Percentiles rank a stretch among this genome's conserved stretches.
phyloP scores from a whole-genome alignment of 1,284 basidiomycete species.

The Fomitopsis pinicola region DNA sequence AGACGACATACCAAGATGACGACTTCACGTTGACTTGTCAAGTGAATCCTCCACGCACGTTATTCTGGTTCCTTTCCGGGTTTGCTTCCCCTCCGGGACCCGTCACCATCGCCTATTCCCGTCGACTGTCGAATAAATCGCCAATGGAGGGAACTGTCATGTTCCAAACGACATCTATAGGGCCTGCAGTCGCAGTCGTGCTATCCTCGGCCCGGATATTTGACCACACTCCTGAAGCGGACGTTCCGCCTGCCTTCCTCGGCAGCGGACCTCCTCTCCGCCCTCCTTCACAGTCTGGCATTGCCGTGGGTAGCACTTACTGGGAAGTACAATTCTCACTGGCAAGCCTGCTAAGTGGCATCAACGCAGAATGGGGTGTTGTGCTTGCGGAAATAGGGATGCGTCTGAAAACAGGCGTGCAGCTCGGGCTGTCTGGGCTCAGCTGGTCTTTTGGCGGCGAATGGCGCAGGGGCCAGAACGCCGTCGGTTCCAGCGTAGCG shows the following conservation, averaged over 20 bases:
- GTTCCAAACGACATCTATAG: slow-evolving; percentile 15
- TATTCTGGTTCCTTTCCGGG: background rate
- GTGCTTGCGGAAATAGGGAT: slow-evolving; percentile 26
- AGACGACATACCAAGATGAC: slow-evolving; percentile 22
- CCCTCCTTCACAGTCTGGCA: slow-evolving; percentile 26
- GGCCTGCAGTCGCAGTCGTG: slow-evolving; percentile 17
- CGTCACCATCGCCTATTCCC: slow-evolving; percentile 25
- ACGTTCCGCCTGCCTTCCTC: slow-evolving; percentile 7
- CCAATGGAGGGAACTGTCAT: slow-evolving; percentile 24
- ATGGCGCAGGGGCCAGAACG: slow-evolving; percentile 24
- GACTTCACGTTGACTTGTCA: slow-evolving; percentile 23
- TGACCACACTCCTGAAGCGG: slow-evolving; percentile 16
- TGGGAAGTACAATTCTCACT: slow-evolving; percentile 27
- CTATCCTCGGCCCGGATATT: slow-evolving; percentile 22
- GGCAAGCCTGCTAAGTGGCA: slow-evolving; percentile 20
- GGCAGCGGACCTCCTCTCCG: slow-evolving; percentile 8
- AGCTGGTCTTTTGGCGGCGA: slow-evolving; percentile 24
- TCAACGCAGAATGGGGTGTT: slow-evolving; percentile 29
- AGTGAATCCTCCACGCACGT: slow-evolving; percentile 13
- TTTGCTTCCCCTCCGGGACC: background rate
- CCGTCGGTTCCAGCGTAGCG: slow-evolving; percentile 28
- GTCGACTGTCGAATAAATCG: slow-evolving; percentile 28
- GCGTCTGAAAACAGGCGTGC: slow-evolving; percentile 19
- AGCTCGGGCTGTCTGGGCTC: slow-evolving; percentile 21
- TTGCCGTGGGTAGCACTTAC: slow-evolving; percentile 22